A percentile compares a stretch with the other conserved stretches of the same genome.
Conservation (phyloP, 1,139 yeast genomes). For the Pichia sp. region DNA sequence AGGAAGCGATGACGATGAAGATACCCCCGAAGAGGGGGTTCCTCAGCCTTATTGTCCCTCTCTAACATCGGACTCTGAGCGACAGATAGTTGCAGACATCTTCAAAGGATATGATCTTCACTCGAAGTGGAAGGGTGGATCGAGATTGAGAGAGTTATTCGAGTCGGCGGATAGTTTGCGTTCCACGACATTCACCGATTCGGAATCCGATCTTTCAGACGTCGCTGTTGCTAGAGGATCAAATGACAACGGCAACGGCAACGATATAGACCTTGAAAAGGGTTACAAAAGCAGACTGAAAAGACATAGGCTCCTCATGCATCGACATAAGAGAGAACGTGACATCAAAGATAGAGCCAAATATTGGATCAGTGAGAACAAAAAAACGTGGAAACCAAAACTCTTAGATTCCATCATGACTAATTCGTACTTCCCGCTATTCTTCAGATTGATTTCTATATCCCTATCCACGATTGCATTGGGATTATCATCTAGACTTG, state of each 20-base stretch:
- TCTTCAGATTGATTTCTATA: slow-evolving; percentile 66
- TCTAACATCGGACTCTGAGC: neutral
- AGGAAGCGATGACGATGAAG: neutral
- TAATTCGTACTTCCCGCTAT: slow-evolving; percentile 77
- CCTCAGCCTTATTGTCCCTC: neutral
- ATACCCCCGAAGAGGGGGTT: neutral
- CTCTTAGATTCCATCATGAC: slow-evolving; percentile 57
- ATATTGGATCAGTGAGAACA: slow-evolving; percentile 64
- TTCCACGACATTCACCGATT: neutral
- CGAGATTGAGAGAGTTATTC: slow-evolving; percentile 52
- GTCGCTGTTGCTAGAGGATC: neutral
- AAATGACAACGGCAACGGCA: neutral
- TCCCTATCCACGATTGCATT: slow-evolving; percentile 58
- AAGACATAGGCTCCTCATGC: slow-evolving; percentile 28
- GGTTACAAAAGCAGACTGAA: slow-evolving; percentile 12
- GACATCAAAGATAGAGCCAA: slow-evolving; percentile 48
- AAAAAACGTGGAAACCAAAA: slow-evolving; percentile 62
- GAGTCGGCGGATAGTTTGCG: slow-evolving; percentile 34
- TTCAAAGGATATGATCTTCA: slow-evolving; percentile 31
- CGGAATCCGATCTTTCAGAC: neutral
- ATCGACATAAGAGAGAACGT: slow-evolving; percentile 20
- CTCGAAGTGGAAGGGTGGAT: slow-evolving; percentile 71
- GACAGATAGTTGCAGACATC: slow-evolving; percentile 2
- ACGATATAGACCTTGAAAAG: slow-evolving; percentile 20
- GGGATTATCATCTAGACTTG: slow-evolving; percentile 65